Evolutionary conservation across 2,329 filamentous ascomycete genomes (phyloP), one percentile per base, ranked within the genome.

Genomic region (Aspergillus pseudotamarii): DNA sequence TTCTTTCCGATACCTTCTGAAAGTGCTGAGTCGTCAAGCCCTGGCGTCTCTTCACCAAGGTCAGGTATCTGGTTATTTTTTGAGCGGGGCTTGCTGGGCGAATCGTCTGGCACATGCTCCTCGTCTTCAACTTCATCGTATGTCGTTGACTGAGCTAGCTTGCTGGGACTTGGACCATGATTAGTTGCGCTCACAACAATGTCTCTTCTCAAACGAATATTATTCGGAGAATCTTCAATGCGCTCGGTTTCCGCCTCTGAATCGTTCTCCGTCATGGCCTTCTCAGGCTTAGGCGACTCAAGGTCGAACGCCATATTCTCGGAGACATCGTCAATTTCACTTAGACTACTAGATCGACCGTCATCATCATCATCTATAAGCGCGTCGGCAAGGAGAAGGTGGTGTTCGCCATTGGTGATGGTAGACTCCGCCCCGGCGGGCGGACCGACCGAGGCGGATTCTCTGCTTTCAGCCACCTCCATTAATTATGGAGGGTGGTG

Each of bases 201-300:
- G 70, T 89, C 86, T 71, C 85, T 84, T 70, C 87, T 84, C 54
- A 72, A 72, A 68, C 88, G 84, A 73, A 85, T 80, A 72, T 84
- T 91, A 66, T 88, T 87, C 21, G 94, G 93, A n/a, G 93, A 96
- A 73, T 91, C 89, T 74, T 95, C 95, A 64, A 99, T 85, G 63
- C 95, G 89, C 80, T 97, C 94, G 1, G 94, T 98, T 80, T 97
- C 94, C 38, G 94, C 94, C 79, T 98, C 94, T 4, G 94, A 90
- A 71, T 91, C 89, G 60, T 85, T 84, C 58, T 89, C 86, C 36
- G 88, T 82, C 66, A 85, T 51, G 11, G 21, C 81, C 69, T 82
- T 86, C 68, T 85, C 82, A 10, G 83, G 83, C 69, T 68, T 78
- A 59, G 73, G 79, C 62, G 75, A 78, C 72, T 78, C 84, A 64